Evolutionary conservation across 1,139 yeast genomes (phyloP), one percentile per base, ranked within the genome.

Genomic region (Blastobotrys indianensis): DNA sequence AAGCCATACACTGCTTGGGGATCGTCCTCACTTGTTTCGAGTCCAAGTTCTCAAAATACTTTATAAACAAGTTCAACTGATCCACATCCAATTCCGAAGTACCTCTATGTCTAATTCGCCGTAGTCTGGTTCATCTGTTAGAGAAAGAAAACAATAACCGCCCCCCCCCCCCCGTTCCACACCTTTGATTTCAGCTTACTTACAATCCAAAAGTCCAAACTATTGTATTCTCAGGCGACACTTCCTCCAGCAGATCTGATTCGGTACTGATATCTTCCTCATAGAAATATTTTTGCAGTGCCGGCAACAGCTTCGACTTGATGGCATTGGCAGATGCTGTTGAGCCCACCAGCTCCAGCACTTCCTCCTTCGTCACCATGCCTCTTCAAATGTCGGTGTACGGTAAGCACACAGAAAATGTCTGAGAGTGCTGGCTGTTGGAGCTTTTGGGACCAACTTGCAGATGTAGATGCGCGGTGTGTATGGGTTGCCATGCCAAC

Each of bases 161-260:
- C n/a, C n/a, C n/a, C n/a, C n/a, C n/a, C n/a, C 15, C 20, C 33
- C 10, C 30, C 11, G 25, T 16, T 32, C 12, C 12, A 32, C 11
- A 7, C 11, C 13, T 32, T 32, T n/a, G 12, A n/a, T 32, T 9
- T 13, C 12, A 33, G n/a, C 16, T 10, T n/a, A 17, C 39, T 17
- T 11, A 29, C 34, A 41, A 25, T 12, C 15, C 39, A 15, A 25
- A 11, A 12, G 32, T 13, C 44, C 44, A 41, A 4, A 41, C 39
- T 15, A 41, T 41, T 8, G 25, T 34, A n/a, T 41, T 25, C n/a
- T 28, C 35, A 13, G 44, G 39, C 13, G 30, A 25, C 28, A 41
- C 12, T 13, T 16, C 29, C 8, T n/a, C 34, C 12, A 23, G 9
- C 29, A 41, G 33, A 20, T 40, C 43, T n/a, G 13, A 12, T 4